Percentiles rank a stretch among this genome's conserved stretches.
Evolutionary conservation across 2,329 filamentous ascomycete genomes (phyloP).

Genomic region (Hymenoscyphus fraxineus): DNA sequence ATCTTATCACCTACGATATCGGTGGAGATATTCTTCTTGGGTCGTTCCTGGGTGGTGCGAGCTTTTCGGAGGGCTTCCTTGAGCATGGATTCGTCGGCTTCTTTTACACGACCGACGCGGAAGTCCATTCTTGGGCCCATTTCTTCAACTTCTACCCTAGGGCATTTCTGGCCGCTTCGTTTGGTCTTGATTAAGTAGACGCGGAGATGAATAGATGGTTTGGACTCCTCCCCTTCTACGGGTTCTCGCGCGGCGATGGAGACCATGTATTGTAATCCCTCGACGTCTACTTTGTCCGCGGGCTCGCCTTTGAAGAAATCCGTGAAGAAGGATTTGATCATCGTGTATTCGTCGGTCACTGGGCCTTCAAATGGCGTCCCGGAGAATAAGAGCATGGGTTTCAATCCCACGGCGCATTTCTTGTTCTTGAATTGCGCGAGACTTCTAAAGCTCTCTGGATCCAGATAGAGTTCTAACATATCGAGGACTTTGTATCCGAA

Average conservation of each 20-base stretch:
- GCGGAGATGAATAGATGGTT: conserved; percentile 63
- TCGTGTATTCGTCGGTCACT: conserved; percentile 72
- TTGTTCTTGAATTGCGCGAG: conserved; percentile 72
- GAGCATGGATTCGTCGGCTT: conserved; percentile 73
- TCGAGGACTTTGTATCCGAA: conserved; percentile 88
- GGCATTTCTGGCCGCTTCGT: conserved; percentile 80
- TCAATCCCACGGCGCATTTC: conserved; percentile 74
- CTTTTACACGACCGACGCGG: conserved; percentile 72
- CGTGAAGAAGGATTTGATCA: conserved; percentile 80
- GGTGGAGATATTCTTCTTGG: conserved; percentile 95
- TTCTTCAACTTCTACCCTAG: conserved; percentile 89
- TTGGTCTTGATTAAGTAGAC: conserved; percentile 84
- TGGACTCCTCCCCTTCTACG: conserved; percentile 42
- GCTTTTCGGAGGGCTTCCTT: conserved; percentile 90
- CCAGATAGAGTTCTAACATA: conserved; percentile 87
- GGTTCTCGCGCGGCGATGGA: conserved; percentile 72
- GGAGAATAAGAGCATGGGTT: conserved; percentile 88
- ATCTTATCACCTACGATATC: conserved; percentile 95
- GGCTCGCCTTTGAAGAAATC: conserved; percentile 87
- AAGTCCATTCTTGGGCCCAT: conserved; percentile 95
- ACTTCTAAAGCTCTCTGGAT: conserved; percentile 66
- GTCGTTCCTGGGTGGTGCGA: conserved; percentile 68
- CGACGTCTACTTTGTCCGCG: conserved; percentile 82
- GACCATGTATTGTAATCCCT: conserved; percentile 88
- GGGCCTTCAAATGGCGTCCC: conserved; percentile 84